phyloP scores from a whole-genome alignment of 148 eudicot species.

The Gaultheria prostrata region DNA sequence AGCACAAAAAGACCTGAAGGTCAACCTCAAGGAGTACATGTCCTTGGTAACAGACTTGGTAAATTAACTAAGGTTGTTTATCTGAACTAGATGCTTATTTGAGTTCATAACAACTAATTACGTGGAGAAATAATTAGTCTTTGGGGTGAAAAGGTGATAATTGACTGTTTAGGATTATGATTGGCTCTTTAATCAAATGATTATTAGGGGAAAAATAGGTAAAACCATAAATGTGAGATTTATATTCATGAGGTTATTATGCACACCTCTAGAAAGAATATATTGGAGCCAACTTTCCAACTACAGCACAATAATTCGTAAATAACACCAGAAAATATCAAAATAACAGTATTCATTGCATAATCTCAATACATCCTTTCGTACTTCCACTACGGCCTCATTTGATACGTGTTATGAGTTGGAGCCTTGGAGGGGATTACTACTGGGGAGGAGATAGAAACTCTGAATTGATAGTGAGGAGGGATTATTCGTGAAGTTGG shows the following conservation, averaged over 20 bases:
- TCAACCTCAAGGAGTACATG: constrained; percentile 52
- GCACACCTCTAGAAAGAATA: background rate
- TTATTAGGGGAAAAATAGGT: no score
- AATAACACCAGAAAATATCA: background rate
- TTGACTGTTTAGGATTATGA: background rate
- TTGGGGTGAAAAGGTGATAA: background rate
- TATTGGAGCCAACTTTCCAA: background rate
- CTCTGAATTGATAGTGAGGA: background rate
- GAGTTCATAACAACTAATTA: no score
- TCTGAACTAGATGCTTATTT: background rate
- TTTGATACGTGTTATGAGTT: background rate
- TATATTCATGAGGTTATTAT: background rate
- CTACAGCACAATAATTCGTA: background rate
- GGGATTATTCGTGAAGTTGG: background rate
- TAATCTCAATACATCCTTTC: background rate
- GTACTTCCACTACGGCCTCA: background rate
- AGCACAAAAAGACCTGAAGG: constrained; percentile 63
- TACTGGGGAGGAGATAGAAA: background rate
- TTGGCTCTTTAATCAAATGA: no score
- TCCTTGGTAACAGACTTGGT: constrained; percentile 43
- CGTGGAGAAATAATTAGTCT: no score
- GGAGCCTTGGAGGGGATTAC: background rate
- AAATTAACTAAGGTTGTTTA: background rate
- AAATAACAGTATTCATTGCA: background rate
- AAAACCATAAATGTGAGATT: no score